These are phyloP conservation scores for Talaromyces sp. DNA, from an alignment of 2,329 filamentous ascomycete genomes.

Conservation along the genomic window DNA sequence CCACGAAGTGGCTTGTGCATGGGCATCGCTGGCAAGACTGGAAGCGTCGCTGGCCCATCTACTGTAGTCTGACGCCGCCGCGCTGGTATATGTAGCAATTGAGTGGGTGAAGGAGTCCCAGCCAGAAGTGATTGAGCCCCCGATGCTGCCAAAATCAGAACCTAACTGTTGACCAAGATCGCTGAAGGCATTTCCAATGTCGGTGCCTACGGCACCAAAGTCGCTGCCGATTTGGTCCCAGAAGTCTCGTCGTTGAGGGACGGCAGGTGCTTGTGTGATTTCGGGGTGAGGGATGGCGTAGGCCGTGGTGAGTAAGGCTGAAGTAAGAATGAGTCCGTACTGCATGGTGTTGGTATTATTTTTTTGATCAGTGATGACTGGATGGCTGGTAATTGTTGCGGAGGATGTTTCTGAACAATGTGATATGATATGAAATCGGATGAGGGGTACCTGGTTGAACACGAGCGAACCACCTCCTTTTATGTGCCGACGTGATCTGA, in stretches of 20 bases:
- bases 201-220: conserved; percentile 15
- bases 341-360: conserved; percentile 10
- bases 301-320: conserved; percentile 13
- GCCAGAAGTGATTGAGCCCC: conserved; percentile 15
- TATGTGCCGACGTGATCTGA: conserved; percentile 3
- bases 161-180: conserved; percentile 10
- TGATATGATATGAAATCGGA: not conserved
- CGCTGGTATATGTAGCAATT: not conserved
- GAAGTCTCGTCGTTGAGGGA: conserved; percentile 9
- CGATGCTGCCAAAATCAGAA: conserved; percentile 11
- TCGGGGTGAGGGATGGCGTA: conserved; percentile 16
- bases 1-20: conserved; percentile 11
- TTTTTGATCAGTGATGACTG: not conserved
- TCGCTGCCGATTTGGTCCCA: conserved; percentile 16
- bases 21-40: conserved; percentile 12
- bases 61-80: conserved; percentile 11
- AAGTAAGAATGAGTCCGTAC: conserved; percentile 15
- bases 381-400: not conserved
- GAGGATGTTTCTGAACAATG: not conserved
- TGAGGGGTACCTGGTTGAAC: not conserved
- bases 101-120: conserved; percentile 14
- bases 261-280: conserved; percentile 15
- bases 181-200: conserved; percentile 15
- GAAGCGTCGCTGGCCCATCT: conserved; percentile 16
- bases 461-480: conserved; percentile 10